Evolutionary conservation across 768 basidiomycete species (phyloP).

Genomic region (Fomitopsis serialis): DNA sequence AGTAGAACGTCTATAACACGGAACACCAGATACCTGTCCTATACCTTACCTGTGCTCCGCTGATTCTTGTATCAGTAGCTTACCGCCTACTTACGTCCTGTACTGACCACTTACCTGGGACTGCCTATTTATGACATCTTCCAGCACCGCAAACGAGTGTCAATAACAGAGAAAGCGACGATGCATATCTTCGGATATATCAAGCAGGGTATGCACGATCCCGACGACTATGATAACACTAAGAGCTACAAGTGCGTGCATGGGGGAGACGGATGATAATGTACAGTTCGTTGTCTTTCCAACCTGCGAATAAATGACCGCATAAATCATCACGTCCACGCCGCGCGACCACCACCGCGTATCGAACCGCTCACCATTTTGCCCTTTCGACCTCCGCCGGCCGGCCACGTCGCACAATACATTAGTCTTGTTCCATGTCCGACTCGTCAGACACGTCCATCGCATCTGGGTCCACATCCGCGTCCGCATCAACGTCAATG

Average conservation of each 20-base stretch:
- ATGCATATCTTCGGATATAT: not conserved
- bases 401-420: not conserved
- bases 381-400: not conserved
- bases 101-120: not conserved
- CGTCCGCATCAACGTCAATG: not conserved
- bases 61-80: not conserved
- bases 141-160: not conserved
- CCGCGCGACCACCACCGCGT: not conserved
- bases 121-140: not conserved
- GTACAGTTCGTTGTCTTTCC: slow-evolving; percentile 4
- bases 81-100: not conserved
- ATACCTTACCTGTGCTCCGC: not conserved
- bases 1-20: not conserved
- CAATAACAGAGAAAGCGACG: not conserved
- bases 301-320: not conserved
- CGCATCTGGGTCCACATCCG: not conserved
- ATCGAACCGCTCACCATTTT: slow-evolving; percentile 4
- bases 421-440: not conserved
- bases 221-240: slow-evolving; percentile 5
- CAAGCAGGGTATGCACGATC: slow-evolving; percentile 4
- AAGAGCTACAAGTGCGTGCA: slow-evolving; percentile 7
- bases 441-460: not conserved
- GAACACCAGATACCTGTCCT: too few species aligned
- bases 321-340: slow-evolving; percentile 1
- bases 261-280: slow-evolving; percentile 1